Conservation (phyloP, 306 rosid species). For the Vicia faba region DNA sequence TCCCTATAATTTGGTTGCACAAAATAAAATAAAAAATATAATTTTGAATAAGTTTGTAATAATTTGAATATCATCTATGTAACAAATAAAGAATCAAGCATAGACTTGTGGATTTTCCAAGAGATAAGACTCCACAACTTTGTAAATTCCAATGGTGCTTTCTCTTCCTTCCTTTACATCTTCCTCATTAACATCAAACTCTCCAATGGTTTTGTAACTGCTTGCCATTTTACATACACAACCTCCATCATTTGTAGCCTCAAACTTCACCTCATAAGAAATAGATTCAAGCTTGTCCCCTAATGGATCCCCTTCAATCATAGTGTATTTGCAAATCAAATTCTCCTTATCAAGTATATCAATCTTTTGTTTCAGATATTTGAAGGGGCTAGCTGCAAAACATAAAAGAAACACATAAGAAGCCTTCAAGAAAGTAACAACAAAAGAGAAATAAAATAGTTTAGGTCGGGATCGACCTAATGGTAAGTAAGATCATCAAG, state of each 20-base stretch:
- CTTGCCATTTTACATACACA: constrained; percentile 56
- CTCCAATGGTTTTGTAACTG: constrained; percentile 55
- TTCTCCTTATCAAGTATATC: constrained; percentile 61
- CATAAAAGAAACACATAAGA: constrained; percentile 26
- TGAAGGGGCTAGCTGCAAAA: constrained; percentile 57
- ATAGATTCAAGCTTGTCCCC: constrained; percentile 73
- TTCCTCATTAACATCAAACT: constrained; percentile 53
- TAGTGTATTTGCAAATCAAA: constrained; percentile 57
- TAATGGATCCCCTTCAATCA: constrained; percentile 76
- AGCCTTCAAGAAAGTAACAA: constrained; percentile 2
- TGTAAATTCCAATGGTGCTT: constrained; percentile 63
- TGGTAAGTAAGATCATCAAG: no score
- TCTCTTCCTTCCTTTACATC: constrained; percentile 66
- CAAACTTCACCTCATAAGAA: constrained; percentile 65
- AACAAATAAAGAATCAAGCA: constrained; percentile 44
- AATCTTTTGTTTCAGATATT: constrained; percentile 60
- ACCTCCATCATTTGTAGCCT: constrained; percentile 61
- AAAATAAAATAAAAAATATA: background rate
- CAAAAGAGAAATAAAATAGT: no score
- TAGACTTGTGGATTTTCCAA: constrained; percentile 61
- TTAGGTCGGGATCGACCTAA: no score
- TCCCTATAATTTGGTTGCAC: constrained; percentile 23
- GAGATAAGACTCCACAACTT: constrained; percentile 67
- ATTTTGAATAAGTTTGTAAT: constrained; percentile 28
- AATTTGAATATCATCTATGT: constrained; percentile 28